A percentile compares a stretch with the other conserved stretches of the same genome.
phyloP scores from a whole-genome alignment of 768 basidiomycete species.

The Rubroboletus satanas region DNA sequence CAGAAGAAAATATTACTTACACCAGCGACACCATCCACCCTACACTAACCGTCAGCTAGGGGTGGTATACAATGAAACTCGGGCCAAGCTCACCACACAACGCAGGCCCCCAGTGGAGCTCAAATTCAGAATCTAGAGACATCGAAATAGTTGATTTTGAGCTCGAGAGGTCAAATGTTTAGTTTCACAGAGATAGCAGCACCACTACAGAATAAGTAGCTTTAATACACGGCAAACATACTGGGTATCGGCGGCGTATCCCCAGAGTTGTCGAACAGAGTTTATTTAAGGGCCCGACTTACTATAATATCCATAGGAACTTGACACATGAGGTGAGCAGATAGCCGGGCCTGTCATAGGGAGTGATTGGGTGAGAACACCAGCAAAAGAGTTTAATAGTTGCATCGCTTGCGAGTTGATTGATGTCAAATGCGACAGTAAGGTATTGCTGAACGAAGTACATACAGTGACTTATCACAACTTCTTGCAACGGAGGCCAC shows the following conservation, averaged over 20 bases:
- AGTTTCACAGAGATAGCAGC: neutral
- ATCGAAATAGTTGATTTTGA: neutral
- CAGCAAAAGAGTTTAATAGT: neutral
- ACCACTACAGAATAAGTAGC: too few relatives aligned
- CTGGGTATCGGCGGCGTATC: neutral
- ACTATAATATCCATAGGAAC: neutral
- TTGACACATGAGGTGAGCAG: neutral
- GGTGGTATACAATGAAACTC: neutral
- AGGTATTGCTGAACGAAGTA: conserved; percentile 10
- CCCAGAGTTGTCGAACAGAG: neutral
- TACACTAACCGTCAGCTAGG: neutral
- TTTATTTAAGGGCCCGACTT: neutral
- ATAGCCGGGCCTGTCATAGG: neutral
- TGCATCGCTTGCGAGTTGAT: neutral
- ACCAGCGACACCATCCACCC: conserved; percentile 1
- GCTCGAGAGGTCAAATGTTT: neutral
- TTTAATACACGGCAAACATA: neutral
- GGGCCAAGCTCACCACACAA: neutral
- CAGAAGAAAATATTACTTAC: neutral
- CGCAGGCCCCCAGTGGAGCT: neutral
- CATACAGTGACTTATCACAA: conserved; percentile 3
- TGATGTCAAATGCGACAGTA: conserved; percentile 5
- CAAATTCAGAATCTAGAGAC: neutral
- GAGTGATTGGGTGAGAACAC: neutral
- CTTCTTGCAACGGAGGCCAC: neutral